Evolutionary conservation across 1,284 basidiomycete species (phyloP), one percentile per base, ranked within the genome.

Genomic region (Malassezia globosa): DNA sequence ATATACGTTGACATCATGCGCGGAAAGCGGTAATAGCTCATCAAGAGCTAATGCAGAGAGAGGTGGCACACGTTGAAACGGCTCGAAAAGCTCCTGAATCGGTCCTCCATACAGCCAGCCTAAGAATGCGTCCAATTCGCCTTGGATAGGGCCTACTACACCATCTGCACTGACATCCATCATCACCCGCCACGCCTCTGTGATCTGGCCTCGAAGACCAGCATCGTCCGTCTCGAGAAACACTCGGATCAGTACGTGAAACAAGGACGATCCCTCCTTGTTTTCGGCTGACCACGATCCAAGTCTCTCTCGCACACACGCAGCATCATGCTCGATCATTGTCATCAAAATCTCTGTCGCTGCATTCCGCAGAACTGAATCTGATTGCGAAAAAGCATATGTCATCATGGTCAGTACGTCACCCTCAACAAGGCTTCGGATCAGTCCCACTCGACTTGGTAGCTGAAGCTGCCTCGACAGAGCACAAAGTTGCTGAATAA

Each of bases 391-490:
- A 22, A 75, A 57, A 5, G 72, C 73, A 27, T 86, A 95, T 65
- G 95, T 87, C 18, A 92, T 80, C n/a, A 84, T 84, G 54, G 83
- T 83, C 7, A 96, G 75, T 38, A 96, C 77, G 0, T 89, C 92
- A 11, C 84, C 81, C 55, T 96, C 90, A 44, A 90, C 81, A 7
- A 97, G 78, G 2, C 81, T 79, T 42, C 88, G 82, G 74, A 94
- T 96, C n/a, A 97, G 80, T 4, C 80, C 76, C 67, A 94, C 78
- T 26, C 94, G 82, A 16, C 83, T 80, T 5, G 84, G 82, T 6
- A 95, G 77, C 71, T 96, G 92, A 11, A 96, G 82, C 65, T 88
- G 88, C 77, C 96, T 97, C 57, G 87, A 89, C 84, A 96, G 94
- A 37, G 83, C 77, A 66, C 87, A 87, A 7, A 97, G 80, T 62